A percentile compares a stretch with the other conserved stretches of the same genome.
These are phyloP conservation scores for Actinomortierella ambigua DNA, from an alignment of 371 early-diverging fungal species.

Conservation along the genomic window DNA sequence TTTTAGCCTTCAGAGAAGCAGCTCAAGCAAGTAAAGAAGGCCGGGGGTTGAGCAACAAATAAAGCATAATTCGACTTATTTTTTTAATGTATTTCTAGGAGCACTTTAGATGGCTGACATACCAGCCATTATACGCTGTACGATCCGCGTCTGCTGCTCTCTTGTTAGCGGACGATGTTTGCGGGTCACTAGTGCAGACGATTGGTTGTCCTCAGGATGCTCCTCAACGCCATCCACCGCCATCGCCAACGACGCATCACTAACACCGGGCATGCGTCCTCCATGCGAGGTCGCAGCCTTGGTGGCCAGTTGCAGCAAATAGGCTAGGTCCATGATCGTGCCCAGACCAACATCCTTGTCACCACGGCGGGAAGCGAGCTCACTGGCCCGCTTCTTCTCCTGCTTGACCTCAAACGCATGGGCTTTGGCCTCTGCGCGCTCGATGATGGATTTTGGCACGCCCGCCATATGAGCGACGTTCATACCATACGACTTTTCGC, in stretches of 20 bases:
- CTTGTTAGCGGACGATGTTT: conserved; percentile 7
- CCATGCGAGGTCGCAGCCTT: not conserved
- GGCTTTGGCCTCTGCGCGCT: conserved; percentile 74
- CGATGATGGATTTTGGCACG: conserved; percentile 69
- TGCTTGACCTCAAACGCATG: conserved; percentile 68
- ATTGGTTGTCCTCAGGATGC: not conserved
- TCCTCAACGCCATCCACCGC: conserved; percentile 1
- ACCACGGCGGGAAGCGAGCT: conserved; percentile 9
- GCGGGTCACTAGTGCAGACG: conserved; percentile 4
- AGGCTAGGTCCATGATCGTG: conserved; percentile 43
- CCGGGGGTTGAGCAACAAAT: no score
- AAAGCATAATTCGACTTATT: no score
- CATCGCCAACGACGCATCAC: conserved; percentile 2
- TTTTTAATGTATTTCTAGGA: no score
- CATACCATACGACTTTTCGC: conserved; percentile 88
- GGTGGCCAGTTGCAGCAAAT: conserved; percentile 20
- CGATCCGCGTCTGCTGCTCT: conserved; percentile 26
- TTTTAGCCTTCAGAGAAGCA: no score
- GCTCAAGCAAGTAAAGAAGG: no score
- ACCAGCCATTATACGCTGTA: conserved; percentile 28
- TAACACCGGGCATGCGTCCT: not conserved
- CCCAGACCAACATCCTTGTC: conserved; percentile 34
- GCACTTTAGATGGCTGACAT: conserved; percentile 19
- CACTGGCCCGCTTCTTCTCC: conserved; percentile 34
- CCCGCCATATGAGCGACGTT: conserved; percentile 97